These are phyloP conservation scores for Ogataea philodendri DNA, from an alignment of 805 yeast genomes.

Conservation along the genomic window DNA sequence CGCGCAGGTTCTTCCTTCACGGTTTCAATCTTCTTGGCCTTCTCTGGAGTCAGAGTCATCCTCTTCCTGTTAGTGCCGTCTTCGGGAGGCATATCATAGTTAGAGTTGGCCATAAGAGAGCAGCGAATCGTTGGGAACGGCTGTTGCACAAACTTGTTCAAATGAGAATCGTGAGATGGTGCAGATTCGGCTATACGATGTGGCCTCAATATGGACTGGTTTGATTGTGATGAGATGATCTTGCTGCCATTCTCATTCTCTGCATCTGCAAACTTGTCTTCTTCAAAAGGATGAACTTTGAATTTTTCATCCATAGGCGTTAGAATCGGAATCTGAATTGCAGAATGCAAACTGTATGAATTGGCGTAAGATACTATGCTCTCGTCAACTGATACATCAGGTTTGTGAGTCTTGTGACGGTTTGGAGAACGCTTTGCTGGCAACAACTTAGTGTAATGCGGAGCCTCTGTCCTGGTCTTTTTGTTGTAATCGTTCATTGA, in stretches of 20 bases:
- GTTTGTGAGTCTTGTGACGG: conserved; percentile 18
- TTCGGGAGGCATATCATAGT: conserved; percentile 28
- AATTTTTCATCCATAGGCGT: conserved; percentile 26
- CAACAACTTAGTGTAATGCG: background rate
- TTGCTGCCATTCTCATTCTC: conserved; percentile 17
- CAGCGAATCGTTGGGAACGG: conserved; percentile 26
- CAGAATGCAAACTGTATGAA: conserved; percentile 33
- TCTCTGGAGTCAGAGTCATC: conserved; percentile 30
- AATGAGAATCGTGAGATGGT: conserved; percentile 25
- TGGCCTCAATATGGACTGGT: conserved; percentile 21
- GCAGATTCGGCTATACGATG: conserved; percentile 31
- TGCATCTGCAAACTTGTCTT: conserved; percentile 33
- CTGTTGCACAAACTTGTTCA: conserved; percentile 19
- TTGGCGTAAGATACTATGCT: conserved; percentile 28
- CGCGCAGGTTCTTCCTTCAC: conserved; percentile 6
- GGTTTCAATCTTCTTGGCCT: conserved; percentile 12
- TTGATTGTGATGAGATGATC: conserved; percentile 13
- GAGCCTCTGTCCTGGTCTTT: background rate
- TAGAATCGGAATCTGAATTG: conserved; percentile 29
- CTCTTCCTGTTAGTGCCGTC: conserved; percentile 19
- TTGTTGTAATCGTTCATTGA: conserved; percentile 24
- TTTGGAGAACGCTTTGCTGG: background rate
- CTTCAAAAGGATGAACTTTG: conserved; percentile 5
- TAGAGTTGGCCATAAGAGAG: conserved; percentile 29
- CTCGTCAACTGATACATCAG: conserved; percentile 28